These are phyloP conservation scores for Claviceps cyperi DNA, from an alignment of 2,329 filamentous ascomycete genomes.

Conservation along the genomic window DNA sequence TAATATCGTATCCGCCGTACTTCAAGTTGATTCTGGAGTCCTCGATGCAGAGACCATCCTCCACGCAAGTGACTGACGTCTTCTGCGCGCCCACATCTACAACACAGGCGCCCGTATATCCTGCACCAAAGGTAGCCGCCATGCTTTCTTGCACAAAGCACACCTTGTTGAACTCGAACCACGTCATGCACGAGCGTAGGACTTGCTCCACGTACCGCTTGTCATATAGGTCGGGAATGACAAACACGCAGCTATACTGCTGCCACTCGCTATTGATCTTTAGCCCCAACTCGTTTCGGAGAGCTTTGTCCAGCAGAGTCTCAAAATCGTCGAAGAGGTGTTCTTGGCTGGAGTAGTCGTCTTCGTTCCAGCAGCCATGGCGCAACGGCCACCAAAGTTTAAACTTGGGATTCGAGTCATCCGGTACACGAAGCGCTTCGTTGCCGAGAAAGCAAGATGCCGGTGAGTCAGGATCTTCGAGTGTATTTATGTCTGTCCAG, in stretches of 20 bases:
- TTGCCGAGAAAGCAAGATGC: constrained; percentile 63
- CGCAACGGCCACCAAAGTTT: constrained; percentile 87
- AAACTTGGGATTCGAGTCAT: constrained; percentile 78
- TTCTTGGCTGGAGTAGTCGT: constrained; percentile 68
- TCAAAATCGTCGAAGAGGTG: constrained; percentile 79
- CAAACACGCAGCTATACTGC: constrained; percentile 91
- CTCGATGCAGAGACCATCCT: constrained; percentile 88
- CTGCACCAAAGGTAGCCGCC: constrained; percentile 86
- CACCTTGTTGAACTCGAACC: constrained; percentile 78
- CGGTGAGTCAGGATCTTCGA: constrained; percentile 48
- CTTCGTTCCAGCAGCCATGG: constrained; percentile 78
- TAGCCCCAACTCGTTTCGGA: constrained; percentile 71
- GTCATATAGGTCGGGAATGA: constrained; percentile 94
- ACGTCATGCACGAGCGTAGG: constrained; percentile 71
- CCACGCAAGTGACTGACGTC: constrained; percentile 91
- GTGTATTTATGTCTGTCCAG: constrained; percentile 69
- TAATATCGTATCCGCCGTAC: constrained; percentile 83
- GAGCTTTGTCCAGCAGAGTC: constrained; percentile 70
- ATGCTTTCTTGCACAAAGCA: constrained; percentile 95
- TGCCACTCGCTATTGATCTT: constrained; percentile 66
- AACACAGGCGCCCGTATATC: constrained; percentile 85
- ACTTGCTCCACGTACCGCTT: constrained; percentile 79
- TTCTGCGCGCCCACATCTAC: constrained; percentile 96
- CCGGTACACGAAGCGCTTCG: constrained; percentile 72
- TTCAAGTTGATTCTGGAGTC: constrained; percentile 93